Evolutionary conservation across 2,329 filamentous ascomycete species (phyloP).

Genomic region (Diaporthe capsici): DNA sequence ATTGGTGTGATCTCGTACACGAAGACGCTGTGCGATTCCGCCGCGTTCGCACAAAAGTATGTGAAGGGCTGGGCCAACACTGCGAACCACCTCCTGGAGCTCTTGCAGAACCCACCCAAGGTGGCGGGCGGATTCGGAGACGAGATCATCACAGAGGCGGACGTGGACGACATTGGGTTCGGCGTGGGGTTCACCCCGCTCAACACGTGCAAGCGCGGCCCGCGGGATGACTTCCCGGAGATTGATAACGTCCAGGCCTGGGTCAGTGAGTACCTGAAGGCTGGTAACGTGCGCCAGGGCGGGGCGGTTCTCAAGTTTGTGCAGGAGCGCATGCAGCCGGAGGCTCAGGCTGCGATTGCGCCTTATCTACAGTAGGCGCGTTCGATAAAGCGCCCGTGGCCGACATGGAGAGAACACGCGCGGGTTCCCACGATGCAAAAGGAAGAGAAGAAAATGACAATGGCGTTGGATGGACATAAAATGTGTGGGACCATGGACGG

Average conservation of each 20-base stretch:
- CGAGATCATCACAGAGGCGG: slow-evolving; percentile 86
- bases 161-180: slow-evolving; percentile 95
- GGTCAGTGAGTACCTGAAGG: slow-evolving; percentile 84
- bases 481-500: slow-evolving; percentile 19
- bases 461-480: slow-evolving; percentile 32
- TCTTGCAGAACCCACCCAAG: slow-evolving; percentile 87
- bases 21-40: slow-evolving; percentile 89
- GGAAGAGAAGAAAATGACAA: not conserved
- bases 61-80: slow-evolving; percentile 93
- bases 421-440: not conserved
- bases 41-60: slow-evolving; percentile 85
- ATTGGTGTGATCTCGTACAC: slow-evolving; percentile 93
- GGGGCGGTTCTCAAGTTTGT: slow-evolving; percentile 81
- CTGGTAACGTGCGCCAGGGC: slow-evolving; percentile 80
- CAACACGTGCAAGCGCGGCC: slow-evolving; percentile 85
- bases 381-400: not conserved
- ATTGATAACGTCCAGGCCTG: slow-evolving; percentile 86
- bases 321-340: slow-evolving; percentile 75
- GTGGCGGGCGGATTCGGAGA: slow-evolving; percentile 76
- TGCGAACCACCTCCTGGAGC: slow-evolving; percentile 88
- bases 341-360: slow-evolving; percentile 68
- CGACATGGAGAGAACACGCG: not conserved
- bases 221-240: slow-evolving; percentile 87
- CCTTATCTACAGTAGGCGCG: slow-evolving; percentile 62
- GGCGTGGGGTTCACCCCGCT: slow-evolving; percentile 94